phyloP scores from a whole-genome alignment of 352 stramenopile species.

The Globisporangium parvum region DNA sequence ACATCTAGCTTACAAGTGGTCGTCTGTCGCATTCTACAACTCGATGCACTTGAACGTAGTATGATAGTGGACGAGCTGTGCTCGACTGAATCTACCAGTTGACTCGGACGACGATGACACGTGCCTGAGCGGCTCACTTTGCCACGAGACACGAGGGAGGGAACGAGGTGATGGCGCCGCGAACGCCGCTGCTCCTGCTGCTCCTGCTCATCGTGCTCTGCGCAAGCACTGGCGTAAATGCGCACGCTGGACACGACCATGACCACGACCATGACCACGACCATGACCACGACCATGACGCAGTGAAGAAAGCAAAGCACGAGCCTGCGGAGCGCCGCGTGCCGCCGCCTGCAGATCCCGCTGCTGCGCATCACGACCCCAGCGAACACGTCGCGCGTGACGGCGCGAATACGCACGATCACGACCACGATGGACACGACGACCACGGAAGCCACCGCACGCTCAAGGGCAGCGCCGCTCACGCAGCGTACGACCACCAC shows the following conservation, averaged over 20 bases:
- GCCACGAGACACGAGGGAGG: not conserved
- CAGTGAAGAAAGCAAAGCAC: not conserved
- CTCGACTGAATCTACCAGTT: too few relatives aligned
- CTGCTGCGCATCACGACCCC: too few relatives aligned
- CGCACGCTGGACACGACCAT: constrained; percentile 17
- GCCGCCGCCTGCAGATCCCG: not conserved
- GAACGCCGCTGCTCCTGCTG: constrained; percentile 2
- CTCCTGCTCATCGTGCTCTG: constrained; percentile 4
- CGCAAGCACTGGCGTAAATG: not conserved
- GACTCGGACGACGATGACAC: not conserved
- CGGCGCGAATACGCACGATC: constrained; percentile 18
- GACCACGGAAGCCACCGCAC: constrained; percentile 9
- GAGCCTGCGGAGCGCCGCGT: not conserved
- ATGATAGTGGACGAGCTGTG: too few relatives aligned
- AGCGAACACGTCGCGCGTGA: constrained; percentile 11
- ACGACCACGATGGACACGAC: constrained; percentile 16
- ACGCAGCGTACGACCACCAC: constrained; percentile 23
- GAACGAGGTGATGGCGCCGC: not conserved
- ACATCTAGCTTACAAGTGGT: too few relatives aligned
- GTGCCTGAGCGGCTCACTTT: not conserved
- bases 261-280: constrained; percentile 18
- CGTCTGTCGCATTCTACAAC: too few relatives aligned
- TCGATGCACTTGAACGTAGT: too few relatives aligned
- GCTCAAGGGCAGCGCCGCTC: constrained; percentile 5
- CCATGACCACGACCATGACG: constrained; percentile 10